Percentiles rank a stretch among this genome's conserved stretches.
phyloP scores from a whole-genome alignment of 2,329 filamentous ascomycete species.

The Dactylellina parvicollis region DNA sequence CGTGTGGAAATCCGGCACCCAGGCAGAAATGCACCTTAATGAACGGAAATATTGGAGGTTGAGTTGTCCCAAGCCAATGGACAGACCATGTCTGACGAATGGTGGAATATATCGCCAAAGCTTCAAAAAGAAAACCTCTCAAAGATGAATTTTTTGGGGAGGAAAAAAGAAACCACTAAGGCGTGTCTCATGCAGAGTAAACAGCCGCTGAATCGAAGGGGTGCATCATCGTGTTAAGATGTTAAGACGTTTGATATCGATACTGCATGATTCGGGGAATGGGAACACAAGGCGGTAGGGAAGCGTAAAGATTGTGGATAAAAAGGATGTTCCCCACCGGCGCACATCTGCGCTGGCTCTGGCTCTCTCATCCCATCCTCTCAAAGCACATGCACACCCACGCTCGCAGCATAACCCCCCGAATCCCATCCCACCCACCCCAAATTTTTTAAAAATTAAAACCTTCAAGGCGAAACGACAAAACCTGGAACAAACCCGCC shows the following conservation, averaged over 20 bases:
- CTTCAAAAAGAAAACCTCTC: not conserved
- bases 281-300: conserved; percentile 49
- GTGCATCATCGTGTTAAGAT: conserved; percentile 35
- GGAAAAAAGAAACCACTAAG: conserved; percentile 2
- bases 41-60: conserved; percentile 40
- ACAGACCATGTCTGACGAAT: conserved; percentile 16
- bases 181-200: conserved; percentile 34
- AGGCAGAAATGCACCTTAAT: conserved; percentile 29
- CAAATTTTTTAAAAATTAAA: conserved; percentile 6
- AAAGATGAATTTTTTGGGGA: not conserved
- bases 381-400: conserved; percentile 21
- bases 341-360: conserved; percentile 30
- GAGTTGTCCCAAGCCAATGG: conserved; percentile 44
- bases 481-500: conserved; percentile 33
- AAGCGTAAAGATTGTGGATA: conserved; percentile 47
- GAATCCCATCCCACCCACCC: conserved; percentile 31
- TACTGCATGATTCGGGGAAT: conserved; percentile 52
- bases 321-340: conserved; percentile 28
- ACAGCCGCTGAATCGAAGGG: conserved; percentile 45
- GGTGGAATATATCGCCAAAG: conserved; percentile 13
- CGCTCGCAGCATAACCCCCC: conserved; percentile 6
- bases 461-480: conserved; percentile 38
- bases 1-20: conserved; percentile 10
- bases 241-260: conserved; percentile 40
- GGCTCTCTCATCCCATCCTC: conserved; percentile 30